Evolutionary conservation across 345 rosid species (phyloP), one percentile per base, ranked within the genome.

Genomic region (Dimocarpus longan): DNA sequence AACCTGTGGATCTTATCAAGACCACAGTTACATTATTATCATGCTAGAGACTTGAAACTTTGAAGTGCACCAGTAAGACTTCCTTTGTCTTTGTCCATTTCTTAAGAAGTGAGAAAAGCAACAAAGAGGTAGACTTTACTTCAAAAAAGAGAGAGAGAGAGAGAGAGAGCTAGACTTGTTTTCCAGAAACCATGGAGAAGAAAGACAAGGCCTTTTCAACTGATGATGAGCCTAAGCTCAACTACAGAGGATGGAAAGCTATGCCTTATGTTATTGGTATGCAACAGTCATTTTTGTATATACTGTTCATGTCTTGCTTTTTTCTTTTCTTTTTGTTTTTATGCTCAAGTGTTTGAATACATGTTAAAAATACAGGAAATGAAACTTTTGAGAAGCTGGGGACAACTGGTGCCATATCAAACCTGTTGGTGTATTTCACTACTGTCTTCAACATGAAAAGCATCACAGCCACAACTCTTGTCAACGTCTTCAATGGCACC

Each of bases 241-340:
- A 83, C 76, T 90, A 90, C 83, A 92, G 86, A 83, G 96, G 94
- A 80, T 87, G 92, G 92, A 90, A 85, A 86, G 88, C 88, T 77
- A 92, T 92, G 96, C 94, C 94, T 46, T 90, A 80, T 73, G 86
- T 92, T 44, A 88, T 92, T 80, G 96, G 96, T 92, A 80, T 81
- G 26, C 7, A 32, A 32, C 37, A 32, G 37, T 32, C 37, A 24
- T 26, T 37, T 50, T 43, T 21, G 1, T 43, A 8, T 63, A 46
- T 67, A 32, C 37, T 1, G 52, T 5, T 46, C 52, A 46, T 46
- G 52, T 46, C 8, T 11, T 46, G 6, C 5, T 52, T 6, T 3
- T 32, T 40, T 37, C 11, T 48, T 1, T n/a, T 13, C 10, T 26
- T 10, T 8, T 40, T 7, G 1, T 24, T 50, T 19, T 65, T 26